phyloP scores from a whole-genome alignment of 257 asterid genomes.

The Primulina eburnea region DNA sequence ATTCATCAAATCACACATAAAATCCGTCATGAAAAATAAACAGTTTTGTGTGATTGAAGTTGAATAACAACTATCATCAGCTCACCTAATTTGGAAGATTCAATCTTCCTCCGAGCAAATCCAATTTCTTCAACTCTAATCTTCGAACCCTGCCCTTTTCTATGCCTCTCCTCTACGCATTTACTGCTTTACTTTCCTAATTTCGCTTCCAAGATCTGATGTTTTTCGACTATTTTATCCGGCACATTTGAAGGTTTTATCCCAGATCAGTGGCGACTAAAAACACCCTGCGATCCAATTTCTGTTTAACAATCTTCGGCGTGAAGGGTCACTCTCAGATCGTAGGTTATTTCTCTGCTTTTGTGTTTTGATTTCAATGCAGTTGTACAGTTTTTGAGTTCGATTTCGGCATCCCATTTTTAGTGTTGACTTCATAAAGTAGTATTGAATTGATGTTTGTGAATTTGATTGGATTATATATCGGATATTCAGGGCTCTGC shows the following conservation, averaged over 20 bases:
- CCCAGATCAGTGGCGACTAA: conserved; percentile 16
- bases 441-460: not conserved
- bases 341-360: conserved; percentile 19
- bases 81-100: no score
- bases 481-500: conserved; percentile 18
- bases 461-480: conserved; percentile 20
- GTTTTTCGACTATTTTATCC: not conserved
- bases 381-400: not conserved
- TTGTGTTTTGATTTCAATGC: not conserved
- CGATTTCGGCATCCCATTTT: conserved; percentile 17
- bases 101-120: no score
- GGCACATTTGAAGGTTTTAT: not conserved
- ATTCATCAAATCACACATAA: no score
- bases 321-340: conserved; percentile 25
- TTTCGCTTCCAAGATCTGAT: conserved; percentile 30
- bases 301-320: conserved; percentile 20
- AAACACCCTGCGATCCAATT: conserved; percentile 1
- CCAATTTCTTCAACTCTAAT: no score
- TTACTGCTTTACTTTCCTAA: not conserved
- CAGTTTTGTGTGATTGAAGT: no score
- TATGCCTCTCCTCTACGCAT: no score
- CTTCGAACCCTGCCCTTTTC: not conserved
- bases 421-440: not conserved
- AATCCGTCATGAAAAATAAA: no score
- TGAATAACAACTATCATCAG: no score